Evolutionary conservation across 2,329 filamentous ascomycete species (phyloP).

Genomic region (Fusarium ambrosium): DNA sequence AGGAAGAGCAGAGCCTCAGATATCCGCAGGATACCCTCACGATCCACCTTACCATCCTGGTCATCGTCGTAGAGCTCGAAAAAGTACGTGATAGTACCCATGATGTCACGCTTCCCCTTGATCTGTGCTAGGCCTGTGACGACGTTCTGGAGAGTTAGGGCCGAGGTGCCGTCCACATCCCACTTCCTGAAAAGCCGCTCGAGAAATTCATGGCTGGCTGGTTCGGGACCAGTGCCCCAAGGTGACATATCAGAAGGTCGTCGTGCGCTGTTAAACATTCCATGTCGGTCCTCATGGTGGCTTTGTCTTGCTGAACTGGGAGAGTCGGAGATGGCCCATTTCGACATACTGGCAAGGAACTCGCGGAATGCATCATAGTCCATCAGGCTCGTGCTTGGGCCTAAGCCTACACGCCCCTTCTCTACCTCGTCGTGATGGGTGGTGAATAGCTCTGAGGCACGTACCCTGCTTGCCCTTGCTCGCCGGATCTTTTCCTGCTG

Average conservation of each 20-base stretch:
- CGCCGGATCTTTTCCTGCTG: conserved; percentile 80
- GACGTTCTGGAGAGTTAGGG: conserved; percentile 89
- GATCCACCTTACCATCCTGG: conserved; percentile 89
- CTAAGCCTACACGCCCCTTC: conserved; percentile 88
- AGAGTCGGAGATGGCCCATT: conserved; percentile 93
- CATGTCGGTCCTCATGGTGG: conserved; percentile 65
- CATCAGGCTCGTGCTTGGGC: conserved; percentile 92
- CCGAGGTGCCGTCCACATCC: conserved; percentile 83
- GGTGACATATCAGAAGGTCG: conserved; percentile 61
- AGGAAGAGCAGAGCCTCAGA: conserved; percentile 95
- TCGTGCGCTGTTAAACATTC: conserved; percentile 72
- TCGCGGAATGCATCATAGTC: conserved; percentile 97
- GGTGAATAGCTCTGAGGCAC: conserved; percentile 56
- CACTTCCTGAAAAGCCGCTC: conserved; percentile 87
- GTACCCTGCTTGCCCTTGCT: conserved; percentile 68
- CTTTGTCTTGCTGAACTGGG: conserved; percentile 68
- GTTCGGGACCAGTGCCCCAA: conserved; percentile 72
- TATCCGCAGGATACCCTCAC: conserved; percentile 94
- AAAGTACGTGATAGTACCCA: conserved; percentile 98
- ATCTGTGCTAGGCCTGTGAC: conserved; percentile 91
- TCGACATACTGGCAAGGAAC: conserved; percentile 89
- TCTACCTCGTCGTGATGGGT: conserved; percentile 70
- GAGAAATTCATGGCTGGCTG: conserved; percentile 96
- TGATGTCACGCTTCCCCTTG: conserved; percentile 94
- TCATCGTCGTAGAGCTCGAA: conserved; percentile 98